Evolutionary conservation across 148 eudicot genomes (phyloP), one percentile per base, ranked within the genome.

Genomic region (Heliamphora exappendiculata): DNA sequence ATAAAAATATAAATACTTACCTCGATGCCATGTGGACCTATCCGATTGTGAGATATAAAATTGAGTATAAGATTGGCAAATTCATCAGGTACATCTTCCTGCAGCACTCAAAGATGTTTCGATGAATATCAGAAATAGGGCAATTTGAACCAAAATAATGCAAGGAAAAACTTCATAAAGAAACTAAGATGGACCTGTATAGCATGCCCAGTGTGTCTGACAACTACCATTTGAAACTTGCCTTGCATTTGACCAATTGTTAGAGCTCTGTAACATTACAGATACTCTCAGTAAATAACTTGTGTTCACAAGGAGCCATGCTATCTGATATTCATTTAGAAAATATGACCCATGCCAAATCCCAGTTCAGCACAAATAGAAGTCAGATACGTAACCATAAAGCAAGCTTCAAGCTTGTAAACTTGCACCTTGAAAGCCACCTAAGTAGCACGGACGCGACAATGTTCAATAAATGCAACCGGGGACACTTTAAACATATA

Each of bases 201-300:
- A 75, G 96, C 97, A 88, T 94, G 98, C 75, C 97, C 98, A 41
- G 98, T 92, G 78, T 90, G 95, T 70, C 91, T 85, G 77, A 94
- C 96, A 41, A 94, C 91, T 62, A 94, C 88, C 98, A 94, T 92
- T 80, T 94, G 97, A 79, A 89, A 94, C 85, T 94, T 94, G 41
- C 98, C 98, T 92, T 94, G 98, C 98, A 94, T 92, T 84, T 94
- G 98, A 84, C 98, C 97, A 13, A 94, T 94, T 71, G 98, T 94
- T 64, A 94, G 97, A 79, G 93, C 74, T 87, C 97, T 94, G 92
- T 37, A 67, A 79, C 73, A 83, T 42, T 53, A 39, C 24, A 85
- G 67, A 76, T 34, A 28, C 11, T 73, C 49, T 53, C 33, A 78
- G 49, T 49, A 64, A 59, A 36, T 26, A 51, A 53, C 63, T 36